phyloP scores from a whole-genome alignment of 106 monocot genomes.

The Allium fistulosum region DNA sequence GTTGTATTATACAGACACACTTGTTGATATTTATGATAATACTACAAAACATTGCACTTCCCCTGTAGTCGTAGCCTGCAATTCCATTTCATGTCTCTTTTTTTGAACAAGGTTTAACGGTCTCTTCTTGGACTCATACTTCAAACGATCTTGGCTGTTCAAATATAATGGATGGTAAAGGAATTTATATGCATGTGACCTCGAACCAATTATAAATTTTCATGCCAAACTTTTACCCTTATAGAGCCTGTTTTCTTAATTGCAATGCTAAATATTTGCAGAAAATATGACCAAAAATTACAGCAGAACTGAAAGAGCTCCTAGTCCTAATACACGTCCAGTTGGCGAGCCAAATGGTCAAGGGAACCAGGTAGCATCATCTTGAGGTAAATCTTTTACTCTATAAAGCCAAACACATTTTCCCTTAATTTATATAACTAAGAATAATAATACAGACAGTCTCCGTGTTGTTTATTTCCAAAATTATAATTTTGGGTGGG shows the following conservation, averaged over 20 bases:
- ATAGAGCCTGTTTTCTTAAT: neutral
- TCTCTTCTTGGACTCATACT: slow-evolving; percentile 52
- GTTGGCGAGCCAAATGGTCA: slow-evolving; percentile 53
- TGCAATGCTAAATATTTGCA: slow-evolving; percentile 11
- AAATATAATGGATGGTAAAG: slow-evolving; percentile 43
- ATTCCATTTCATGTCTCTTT: slow-evolving; percentile 40
- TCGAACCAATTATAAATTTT: neutral
- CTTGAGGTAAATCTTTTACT: slow-evolving; percentile 35
- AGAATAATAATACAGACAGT: too few relatives aligned
- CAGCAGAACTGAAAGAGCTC: slow-evolving; percentile 53
- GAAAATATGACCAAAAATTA: slow-evolving; percentile 61
- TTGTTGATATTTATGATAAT: neutral
- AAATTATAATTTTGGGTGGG: too few relatives aligned
- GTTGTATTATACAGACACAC: neutral
- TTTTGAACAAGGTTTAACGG: slow-evolving; percentile 36
- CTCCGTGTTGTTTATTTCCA: too few relatives aligned
- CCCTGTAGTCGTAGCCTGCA: slow-evolving; percentile 29
- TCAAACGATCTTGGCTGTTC: slow-evolving; percentile 41
- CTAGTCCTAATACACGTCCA: slow-evolving; percentile 21
- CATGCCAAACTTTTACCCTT: neutral
- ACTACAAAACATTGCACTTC: slow-evolving; percentile 19
- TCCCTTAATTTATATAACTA: too few relatives aligned
- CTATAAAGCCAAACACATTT: too few relatives aligned
- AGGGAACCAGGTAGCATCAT: slow-evolving; percentile 46
- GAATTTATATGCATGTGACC: neutral